phyloP scores from a whole-genome alignment of 192 early-diverging fungal species.

The Coemansia sp. region DNA sequence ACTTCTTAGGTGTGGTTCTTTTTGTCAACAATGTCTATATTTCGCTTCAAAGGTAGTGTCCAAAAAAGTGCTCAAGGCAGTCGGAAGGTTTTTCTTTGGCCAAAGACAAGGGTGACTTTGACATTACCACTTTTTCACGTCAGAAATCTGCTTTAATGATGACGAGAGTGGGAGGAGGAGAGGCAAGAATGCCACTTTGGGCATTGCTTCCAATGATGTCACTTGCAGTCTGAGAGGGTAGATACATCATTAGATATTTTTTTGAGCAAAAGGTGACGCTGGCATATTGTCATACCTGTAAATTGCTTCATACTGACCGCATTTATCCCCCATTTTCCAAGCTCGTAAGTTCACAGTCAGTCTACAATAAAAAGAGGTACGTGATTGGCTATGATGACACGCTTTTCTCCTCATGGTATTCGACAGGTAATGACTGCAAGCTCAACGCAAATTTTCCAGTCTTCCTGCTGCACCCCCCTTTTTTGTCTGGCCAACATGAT shows the following conservation, averaged over 20 bases:
- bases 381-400: no score
- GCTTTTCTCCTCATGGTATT: no score
- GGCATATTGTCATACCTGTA: background rate
- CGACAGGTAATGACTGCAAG: no score
- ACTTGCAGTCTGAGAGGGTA: background rate
- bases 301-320: background rate
- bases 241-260: background rate
- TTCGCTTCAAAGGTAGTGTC: no score
- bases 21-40: no score
- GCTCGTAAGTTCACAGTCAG: background rate
- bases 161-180: background rate
- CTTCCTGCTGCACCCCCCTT: no score
- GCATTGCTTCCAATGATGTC: background rate
- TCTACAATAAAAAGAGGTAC: background rate
- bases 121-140: background rate
- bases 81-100: background rate
- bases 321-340: background rate
- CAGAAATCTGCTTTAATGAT: background rate
- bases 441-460: no score
- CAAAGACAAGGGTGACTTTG: background rate
- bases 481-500: no score
- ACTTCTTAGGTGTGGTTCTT: no score
- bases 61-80: no score
- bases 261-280: background rate
- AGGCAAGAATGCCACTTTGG: background rate